Conservation (phyloP, 192 early-diverging fungal genomes). For the Geosiphon pyriformis region DNA sequence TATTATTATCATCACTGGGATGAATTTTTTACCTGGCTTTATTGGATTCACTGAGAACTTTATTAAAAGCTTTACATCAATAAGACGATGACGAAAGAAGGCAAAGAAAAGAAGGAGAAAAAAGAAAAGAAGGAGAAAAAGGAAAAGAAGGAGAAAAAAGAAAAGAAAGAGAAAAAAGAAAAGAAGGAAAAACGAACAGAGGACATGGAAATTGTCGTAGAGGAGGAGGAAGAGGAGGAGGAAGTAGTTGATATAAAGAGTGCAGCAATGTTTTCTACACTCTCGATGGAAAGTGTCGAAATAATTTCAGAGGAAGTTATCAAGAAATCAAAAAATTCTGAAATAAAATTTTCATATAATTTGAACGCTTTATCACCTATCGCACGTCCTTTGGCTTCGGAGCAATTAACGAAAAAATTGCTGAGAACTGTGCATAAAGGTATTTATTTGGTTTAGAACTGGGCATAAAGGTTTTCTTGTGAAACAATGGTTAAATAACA, state of each 20-base stretch:
- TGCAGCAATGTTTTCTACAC: not conserved
- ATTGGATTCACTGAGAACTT: no score
- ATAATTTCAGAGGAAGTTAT: conserved; percentile 31
- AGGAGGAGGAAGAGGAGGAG: conserved; percentile 49
- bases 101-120: conserved; percentile 8
- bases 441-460: conserved; percentile 68
- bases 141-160: conserved; percentile 29
- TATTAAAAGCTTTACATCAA: no score
- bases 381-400: conserved; percentile 75
- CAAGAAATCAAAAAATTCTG: conserved; percentile 36
- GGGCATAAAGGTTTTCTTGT: conserved; percentile 77
- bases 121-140: conserved; percentile 34
- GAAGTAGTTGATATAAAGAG: conserved; percentile 24
- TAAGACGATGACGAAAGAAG: conserved; percentile 17
- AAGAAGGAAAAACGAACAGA: not conserved
- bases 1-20: no score
- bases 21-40: no score
- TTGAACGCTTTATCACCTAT: conserved; percentile 59
- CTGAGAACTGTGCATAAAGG: conserved; percentile 88
- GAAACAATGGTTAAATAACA: not conserved
- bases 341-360: conserved; percentile 46
- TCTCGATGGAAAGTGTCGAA: conserved; percentile 16
- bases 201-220: conserved; percentile 16
- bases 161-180: conserved; percentile 50
- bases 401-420: conserved; percentile 81